Percentiles rank a stretch among this genome's conserved stretches.
Evolutionary conservation across 495 filamentous ascomycete species (phyloP).

Genomic region (Aspergillus taichungensis): DNA sequence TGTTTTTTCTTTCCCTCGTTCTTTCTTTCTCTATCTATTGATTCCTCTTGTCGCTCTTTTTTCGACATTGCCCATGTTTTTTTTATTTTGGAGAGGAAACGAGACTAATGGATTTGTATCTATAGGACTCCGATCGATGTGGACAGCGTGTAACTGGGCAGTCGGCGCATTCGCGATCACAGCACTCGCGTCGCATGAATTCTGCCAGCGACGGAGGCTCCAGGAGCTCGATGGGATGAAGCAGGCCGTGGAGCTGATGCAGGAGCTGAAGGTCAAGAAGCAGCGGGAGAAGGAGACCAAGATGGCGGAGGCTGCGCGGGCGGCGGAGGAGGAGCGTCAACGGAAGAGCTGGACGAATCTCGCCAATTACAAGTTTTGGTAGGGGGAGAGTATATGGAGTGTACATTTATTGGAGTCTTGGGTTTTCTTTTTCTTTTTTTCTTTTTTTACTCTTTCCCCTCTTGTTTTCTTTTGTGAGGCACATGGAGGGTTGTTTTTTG

Average conservation of each 20-base stretch:
- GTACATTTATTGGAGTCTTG: slow-evolving; percentile 25
- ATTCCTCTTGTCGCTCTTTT: not conserved
- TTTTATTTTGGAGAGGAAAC: slow-evolving; percentile 3
- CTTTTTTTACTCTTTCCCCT: slow-evolving; percentile 9
- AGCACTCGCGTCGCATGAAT: slow-evolving; percentile 64
- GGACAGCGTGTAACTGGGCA: slow-evolving; percentile 70
- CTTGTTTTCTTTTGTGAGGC: too few relatives aligned
- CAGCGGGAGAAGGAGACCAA: slow-evolving; percentile 56
- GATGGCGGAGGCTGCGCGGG: slow-evolving; percentile 34
- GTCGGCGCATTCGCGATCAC: slow-evolving; percentile 61
- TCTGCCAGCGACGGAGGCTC: slow-evolving; percentile 61
- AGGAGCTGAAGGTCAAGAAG: slow-evolving; percentile 58
- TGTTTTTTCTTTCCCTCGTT: slow-evolving; percentile 2
- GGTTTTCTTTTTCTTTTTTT: slow-evolving; percentile 31
- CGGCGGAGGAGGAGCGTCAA: slow-evolving; percentile 39
- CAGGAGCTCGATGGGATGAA: slow-evolving; percentile 72
- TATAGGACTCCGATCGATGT: slow-evolving; percentile 35
- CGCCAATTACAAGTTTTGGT: slow-evolving; percentile 44
- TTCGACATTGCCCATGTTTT: not conserved
- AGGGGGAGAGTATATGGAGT: slow-evolving; percentile 1
- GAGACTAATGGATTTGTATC: not conserved
- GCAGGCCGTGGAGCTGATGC: slow-evolving; percentile 70
- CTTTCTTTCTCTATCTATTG: not conserved
- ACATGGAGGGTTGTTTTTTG: not conserved
- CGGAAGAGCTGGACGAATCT: slow-evolving; percentile 47